Conservation (phyloP, 164 flowering plant species). For the Magnolia changhungtana region DNA sequence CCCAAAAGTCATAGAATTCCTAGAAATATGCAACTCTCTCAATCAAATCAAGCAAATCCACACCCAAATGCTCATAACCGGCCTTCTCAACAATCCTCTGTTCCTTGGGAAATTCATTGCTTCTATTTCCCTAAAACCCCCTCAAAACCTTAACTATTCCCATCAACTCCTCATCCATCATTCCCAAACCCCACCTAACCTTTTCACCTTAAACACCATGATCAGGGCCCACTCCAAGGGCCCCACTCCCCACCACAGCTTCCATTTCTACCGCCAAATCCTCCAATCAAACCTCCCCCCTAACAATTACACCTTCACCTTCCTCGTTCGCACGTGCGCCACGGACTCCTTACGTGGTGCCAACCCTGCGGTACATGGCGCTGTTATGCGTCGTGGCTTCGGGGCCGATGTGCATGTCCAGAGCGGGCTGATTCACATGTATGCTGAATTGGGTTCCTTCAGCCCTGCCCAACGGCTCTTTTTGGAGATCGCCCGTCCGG, state of each 20-base stretch:
- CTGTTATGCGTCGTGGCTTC: constrained; percentile 34
- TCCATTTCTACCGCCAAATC: constrained; percentile 32
- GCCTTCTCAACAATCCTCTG: constrained; percentile 27
- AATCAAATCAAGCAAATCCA: constrained; percentile 43
- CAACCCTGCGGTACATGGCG: constrained; percentile 32
- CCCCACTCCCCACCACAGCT: constrained; percentile 33
- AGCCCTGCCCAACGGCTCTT: constrained; percentile 26
- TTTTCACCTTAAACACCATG: constrained; percentile 45
- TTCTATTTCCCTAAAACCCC: constrained; percentile 29
- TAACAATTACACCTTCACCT: constrained; percentile 53
- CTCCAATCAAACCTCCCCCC: constrained; percentile 29
- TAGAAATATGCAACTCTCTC: constrained; percentile 27
- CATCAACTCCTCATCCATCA: constrained; percentile 25
- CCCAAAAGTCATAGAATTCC: background rate
- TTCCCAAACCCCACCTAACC: constrained; percentile 25
- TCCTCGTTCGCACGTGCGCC: constrained; percentile 44
- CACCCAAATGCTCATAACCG: constrained; percentile 36
- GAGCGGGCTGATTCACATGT: constrained; percentile 47
- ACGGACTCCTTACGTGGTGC: constrained; percentile 19
- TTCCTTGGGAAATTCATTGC: constrained; percentile 37
- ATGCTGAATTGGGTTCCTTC: constrained; percentile 39
- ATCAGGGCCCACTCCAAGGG: constrained; percentile 50
- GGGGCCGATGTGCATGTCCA: constrained; percentile 47
- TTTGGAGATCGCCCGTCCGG: constrained; percentile 28
- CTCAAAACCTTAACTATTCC: constrained; percentile 31